Evolutionary conservation across 2,329 filamentous ascomycete species (phyloP).

Genomic region (Colletotrichum tamarilloi): DNA sequence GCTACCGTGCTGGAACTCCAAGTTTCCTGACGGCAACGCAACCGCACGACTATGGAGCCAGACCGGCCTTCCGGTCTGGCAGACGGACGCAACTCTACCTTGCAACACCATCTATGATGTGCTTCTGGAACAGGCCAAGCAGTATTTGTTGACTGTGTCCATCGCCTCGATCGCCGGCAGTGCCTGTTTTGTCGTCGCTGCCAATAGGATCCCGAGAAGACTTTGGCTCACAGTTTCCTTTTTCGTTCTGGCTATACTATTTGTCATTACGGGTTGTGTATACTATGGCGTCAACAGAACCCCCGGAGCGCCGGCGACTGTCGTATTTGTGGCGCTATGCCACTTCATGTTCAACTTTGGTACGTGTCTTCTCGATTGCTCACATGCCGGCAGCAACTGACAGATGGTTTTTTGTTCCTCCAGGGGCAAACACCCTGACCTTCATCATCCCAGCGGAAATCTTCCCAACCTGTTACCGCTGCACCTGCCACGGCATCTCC

Average conservation of each 20-base stretch:
- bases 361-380: constrained; percentile 39
- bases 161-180: constrained; percentile 63
- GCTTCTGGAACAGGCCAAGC: constrained; percentile 62
- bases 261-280: constrained; percentile 60
- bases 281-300: constrained; percentile 60
- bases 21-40: constrained; percentile 54
- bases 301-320: constrained; percentile 55
- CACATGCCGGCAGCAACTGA: background rate
- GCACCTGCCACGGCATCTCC: constrained; percentile 71
- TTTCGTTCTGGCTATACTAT: constrained; percentile 56
- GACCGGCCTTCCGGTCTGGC: constrained; percentile 58
- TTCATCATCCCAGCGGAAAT: constrained; percentile 74
- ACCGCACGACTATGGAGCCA: constrained; percentile 54
- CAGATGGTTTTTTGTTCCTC: too few relatives aligned
- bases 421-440: constrained; percentile 70
- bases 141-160: constrained; percentile 64
- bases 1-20: constrained; percentile 61
- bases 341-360: constrained; percentile 68
- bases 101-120: constrained; percentile 65
- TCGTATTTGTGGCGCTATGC: constrained; percentile 62
- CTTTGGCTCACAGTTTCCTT: constrained; percentile 63
- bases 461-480: constrained; percentile 72
- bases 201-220: constrained; percentile 59
- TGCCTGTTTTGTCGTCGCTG: constrained; percentile 58
- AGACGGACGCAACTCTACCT: constrained; percentile 59